phyloP scores from a whole-genome alignment of 2,329 filamentous ascomycete genomes.

The Pseudogymnoascus sp. region DNA sequence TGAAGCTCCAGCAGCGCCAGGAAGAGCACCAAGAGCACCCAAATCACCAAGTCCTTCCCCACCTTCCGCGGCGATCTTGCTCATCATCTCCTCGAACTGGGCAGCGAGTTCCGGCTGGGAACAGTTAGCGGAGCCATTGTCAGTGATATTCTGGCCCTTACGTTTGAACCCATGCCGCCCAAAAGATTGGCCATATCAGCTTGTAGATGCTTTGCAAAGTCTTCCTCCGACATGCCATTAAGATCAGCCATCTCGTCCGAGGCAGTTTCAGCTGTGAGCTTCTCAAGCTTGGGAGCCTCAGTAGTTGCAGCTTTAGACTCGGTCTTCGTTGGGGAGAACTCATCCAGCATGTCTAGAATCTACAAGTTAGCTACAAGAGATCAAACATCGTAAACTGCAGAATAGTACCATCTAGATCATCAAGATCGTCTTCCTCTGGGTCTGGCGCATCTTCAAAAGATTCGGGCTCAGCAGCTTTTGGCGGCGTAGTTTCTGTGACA shows the following conservation, averaged over 20 bases:
- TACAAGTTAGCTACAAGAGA: neutral
- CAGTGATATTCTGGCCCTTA: conserved; percentile 28
- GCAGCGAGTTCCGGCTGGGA: conserved; percentile 62
- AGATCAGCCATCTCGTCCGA: conserved; percentile 18
- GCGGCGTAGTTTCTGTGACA: neutral
- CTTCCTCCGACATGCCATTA: conserved; percentile 57
- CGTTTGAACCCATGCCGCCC: conserved; percentile 58
- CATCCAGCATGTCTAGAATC: conserved; percentile 76
- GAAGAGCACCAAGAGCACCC: conserved; percentile 19
- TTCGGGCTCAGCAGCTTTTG: neutral
- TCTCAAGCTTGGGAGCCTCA: conserved; percentile 23
- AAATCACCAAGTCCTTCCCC: conserved; percentile 36
- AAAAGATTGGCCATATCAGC: conserved; percentile 82
- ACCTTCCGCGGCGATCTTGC: conserved; percentile 51
- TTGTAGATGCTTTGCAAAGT: conserved; percentile 80
- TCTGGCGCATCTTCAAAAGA: conserved; percentile 60
- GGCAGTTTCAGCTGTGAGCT: conserved; percentile 14
- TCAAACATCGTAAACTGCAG: neutral
- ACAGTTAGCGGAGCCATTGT: conserved; percentile 1
- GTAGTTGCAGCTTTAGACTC: conserved; percentile 37
- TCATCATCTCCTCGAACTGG: conserved; percentile 72
- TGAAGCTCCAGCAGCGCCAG: conserved; percentile 16
- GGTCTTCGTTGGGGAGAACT: conserved; percentile 66
- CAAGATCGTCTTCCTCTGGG: conserved; percentile 84
- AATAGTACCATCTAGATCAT: conserved; percentile 74